Conservation (phyloP, 257 asterid genomes). For the Echium plantagineum region DNA sequence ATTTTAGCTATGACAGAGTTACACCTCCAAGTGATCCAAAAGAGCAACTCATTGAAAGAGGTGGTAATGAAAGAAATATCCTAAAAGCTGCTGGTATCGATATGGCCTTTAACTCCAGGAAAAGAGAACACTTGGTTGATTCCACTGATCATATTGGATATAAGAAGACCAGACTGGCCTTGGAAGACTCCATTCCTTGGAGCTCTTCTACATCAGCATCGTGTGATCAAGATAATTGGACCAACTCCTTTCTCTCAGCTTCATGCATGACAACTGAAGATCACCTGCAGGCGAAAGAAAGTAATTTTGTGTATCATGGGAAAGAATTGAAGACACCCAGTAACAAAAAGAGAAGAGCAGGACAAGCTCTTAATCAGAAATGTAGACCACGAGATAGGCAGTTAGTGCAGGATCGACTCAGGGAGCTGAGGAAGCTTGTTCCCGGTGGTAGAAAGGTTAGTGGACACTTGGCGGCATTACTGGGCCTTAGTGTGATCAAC, state of each 20-base stretch:
- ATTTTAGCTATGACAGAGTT: slow-evolving; percentile 12
- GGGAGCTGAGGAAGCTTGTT: slow-evolving; percentile 85
- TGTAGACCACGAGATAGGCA: slow-evolving; percentile 92
- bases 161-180: slow-evolving; percentile 18
- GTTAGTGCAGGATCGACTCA: slow-evolving; percentile 79
- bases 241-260: slow-evolving; percentile 24
- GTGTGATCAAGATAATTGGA: slow-evolving; percentile 15
- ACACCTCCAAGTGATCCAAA: slow-evolving; percentile 24
- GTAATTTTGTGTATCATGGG: slow-evolving; percentile 14
- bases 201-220: slow-evolving; percentile 28
- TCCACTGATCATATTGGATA: slow-evolving; percentile 20
- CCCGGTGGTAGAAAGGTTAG: slow-evolving; percentile 69
- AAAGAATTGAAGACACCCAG: slow-evolving; percentile 27
- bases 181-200: slow-evolving; percentile 24
- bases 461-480: slow-evolving; percentile 6
- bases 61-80: slow-evolving; percentile 23
- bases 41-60: slow-evolving; percentile 20
- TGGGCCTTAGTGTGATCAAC: not conserved
- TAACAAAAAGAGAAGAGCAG: slow-evolving; percentile 42
- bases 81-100: slow-evolving; percentile 24
- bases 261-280: slow-evolving; percentile 28
- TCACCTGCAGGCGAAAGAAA: slow-evolving; percentile 26
- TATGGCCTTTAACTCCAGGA: slow-evolving; percentile 21
- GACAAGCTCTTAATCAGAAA: slow-evolving; percentile 31
- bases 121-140: slow-evolving; percentile 17